A percentile compares a stretch with the other conserved stretches of the same genome.
These are phyloP conservation scores for Saccharomycopsis sp. DNA, from an alignment of 805 yeast species.

Conservation along the genomic window DNA sequence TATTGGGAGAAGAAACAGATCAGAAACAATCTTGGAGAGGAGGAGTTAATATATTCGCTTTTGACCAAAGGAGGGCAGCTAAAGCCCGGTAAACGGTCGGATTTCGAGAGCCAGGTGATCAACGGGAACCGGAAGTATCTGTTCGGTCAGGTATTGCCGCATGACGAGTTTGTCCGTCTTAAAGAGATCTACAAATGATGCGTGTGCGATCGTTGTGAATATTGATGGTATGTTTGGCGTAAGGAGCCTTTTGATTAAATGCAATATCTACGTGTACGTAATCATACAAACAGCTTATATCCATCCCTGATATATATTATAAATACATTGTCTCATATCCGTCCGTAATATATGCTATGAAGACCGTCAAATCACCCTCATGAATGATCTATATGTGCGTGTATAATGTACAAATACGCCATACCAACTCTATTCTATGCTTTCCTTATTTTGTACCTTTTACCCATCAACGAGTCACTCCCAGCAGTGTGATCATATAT, in stretches of 20 bases:
- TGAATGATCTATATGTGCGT: no score
- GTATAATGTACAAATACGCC: not conserved
- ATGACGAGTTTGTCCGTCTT: constrained; percentile 36
- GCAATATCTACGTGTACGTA: no score
- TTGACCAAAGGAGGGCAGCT: constrained; percentile 41
- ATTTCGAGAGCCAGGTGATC: constrained; percentile 40
- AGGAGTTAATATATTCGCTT: constrained; percentile 45
- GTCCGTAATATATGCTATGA: no score
- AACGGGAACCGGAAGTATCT: constrained; percentile 33
- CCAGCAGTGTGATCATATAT: not conserved
- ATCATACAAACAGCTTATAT: no score
- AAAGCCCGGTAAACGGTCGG: constrained; percentile 34
- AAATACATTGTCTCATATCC: no score
- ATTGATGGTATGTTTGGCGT: no score
- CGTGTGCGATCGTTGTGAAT: no score
- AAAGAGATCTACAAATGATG: constrained; percentile 34
- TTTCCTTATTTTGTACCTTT: no score
- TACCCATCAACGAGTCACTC: not conserved
- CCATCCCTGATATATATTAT: no score
- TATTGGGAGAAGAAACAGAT: constrained; percentile 24
- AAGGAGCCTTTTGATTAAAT: not conserved
- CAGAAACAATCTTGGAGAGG: constrained; percentile 38
- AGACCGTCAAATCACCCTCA: no score
- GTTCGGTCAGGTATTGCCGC: constrained; percentile 40
- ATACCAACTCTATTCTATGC: no score